Base-by-base conservation (phyloP, 2,329 filamentous ascomycete genomes). In the Achaetomium macrosporum region DNA sequence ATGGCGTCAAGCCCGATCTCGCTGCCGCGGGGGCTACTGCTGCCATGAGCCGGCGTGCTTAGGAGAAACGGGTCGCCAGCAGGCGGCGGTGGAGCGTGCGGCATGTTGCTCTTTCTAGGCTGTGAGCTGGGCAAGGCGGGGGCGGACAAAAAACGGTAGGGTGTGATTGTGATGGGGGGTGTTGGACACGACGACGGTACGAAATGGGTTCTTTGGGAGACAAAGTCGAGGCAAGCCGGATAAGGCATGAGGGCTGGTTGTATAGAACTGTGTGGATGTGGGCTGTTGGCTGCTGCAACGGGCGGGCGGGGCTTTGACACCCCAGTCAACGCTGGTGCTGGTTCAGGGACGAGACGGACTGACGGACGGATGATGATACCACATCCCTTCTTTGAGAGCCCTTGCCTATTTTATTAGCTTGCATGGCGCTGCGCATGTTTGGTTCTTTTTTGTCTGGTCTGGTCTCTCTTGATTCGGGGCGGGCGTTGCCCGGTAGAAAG, bases 11-110 rank as follows among this genome's bases (percentile, higher is more conserved):
- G 66, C 74, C 80, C 58, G 81, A 84, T 60, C 66, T 82, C 45
- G 81, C 81, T 15, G 76, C 79, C 13, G 79, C 76, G 19, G 79
- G 79, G 46, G 81, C 81, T 30, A 77, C 76, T 20, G 78, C 73
- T 42, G 81, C 80, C 54, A 83, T 83, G 80, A 77, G 70, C 63
- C 74, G 78, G 64, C 72, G 77, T 59, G 69, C 65, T 58, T 78
- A 64, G 61, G 56, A 20, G 17, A 33, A 11, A 7, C n/a, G 15
- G 15, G n/a, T 30, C 2, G 36, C 17, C 11, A 31, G n/a, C n/a
- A 9, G 25, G 15, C 1, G n/a, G 30, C 5, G 29, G 40, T 3
- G n/a, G 20, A 33, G 10, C 12, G 29, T 44, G 15, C 20, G 15
- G 29, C 25, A 7, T 7, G 25, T 25, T 25, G 25, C 25, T 25